Percentiles rank a stretch among this genome's conserved stretches.
These are phyloP conservation scores for Cordyceps militaris DNA, from an alignment of 2,329 filamentous ascomycete genomes.

Conservation along the genomic window DNA sequence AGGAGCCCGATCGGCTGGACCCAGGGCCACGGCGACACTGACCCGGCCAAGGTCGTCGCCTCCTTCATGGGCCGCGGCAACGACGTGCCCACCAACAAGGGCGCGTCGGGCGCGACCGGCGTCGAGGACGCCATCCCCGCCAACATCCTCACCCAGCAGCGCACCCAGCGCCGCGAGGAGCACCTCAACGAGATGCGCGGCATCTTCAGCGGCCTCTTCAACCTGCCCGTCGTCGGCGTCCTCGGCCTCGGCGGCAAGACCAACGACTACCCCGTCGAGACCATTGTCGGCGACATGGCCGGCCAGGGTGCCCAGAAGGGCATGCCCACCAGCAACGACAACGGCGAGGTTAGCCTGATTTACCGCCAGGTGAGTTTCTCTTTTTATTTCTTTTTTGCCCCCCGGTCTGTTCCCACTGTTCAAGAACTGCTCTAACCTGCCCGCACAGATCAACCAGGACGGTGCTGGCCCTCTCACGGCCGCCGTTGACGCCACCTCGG, in stretches of 20 bases:
- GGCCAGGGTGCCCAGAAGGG: conserved; percentile 47
- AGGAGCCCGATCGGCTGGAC: conserved; percentile 54
- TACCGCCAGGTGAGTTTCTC: conserved; percentile 42
- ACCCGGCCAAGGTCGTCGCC: conserved; percentile 44
- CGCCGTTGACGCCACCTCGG: conserved; percentile 50
- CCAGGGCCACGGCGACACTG: conserved; percentile 44
- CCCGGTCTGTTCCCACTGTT: no score
- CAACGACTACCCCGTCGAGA: conserved; percentile 37
- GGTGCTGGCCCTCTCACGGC: conserved; percentile 54
- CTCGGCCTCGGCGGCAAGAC: conserved; percentile 29
- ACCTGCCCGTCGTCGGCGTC: conserved; percentile 9
- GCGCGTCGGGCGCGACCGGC: conserved; percentile 28
- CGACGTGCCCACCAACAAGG: conserved; percentile 24
- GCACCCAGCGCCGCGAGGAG: conserved; percentile 11
- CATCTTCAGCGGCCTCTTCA: conserved; percentile 16
- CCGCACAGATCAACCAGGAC: conserved; percentile 55
- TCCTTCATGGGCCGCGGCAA: conserved; percentile 46
- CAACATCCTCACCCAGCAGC: background rate
- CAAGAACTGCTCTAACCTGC: background rate
- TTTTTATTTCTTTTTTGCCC: background rate
- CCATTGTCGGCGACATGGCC: conserved; percentile 44
- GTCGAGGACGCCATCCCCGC: conserved; percentile 29
- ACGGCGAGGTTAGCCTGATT: conserved; percentile 55
- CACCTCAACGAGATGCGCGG: conserved; percentile 8
- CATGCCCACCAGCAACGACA: conserved; percentile 53